These are phyloP conservation scores for Lactuca sativa DNA, from an alignment of 129 eudicot genomes.

Conservation along the genomic window DNA sequence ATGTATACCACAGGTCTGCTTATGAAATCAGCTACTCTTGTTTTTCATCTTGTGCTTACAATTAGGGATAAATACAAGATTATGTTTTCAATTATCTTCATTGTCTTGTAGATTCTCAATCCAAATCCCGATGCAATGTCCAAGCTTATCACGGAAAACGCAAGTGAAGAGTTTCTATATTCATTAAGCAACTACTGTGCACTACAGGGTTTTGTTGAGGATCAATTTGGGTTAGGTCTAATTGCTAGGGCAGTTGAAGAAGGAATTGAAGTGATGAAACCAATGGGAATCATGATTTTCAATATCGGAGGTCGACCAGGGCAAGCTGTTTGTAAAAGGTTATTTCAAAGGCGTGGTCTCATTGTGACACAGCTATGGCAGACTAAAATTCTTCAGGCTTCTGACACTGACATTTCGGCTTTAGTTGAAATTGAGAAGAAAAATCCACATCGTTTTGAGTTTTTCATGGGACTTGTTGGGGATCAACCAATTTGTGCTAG, in stretches of 20 bases:
- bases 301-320: slow-evolving; percentile 99
- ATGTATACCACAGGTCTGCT: slow-evolving; percentile 87
- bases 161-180: slow-evolving; percentile 91
- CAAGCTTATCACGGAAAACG: slow-evolving; percentile 88
- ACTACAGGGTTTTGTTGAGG: slow-evolving; percentile 98
- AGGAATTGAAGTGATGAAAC: slow-evolving; percentile 90
- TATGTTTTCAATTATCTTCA: slow-evolving; percentile 6
- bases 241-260: slow-evolving; percentile 99
- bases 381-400: slow-evolving; percentile 95
- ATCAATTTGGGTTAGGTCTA: slow-evolving; percentile 94
- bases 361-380: slow-evolving; percentile 90
- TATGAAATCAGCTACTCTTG: background rate
- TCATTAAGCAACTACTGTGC: slow-evolving; percentile 94
- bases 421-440: slow-evolving; percentile 94
- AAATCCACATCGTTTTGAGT: slow-evolving; percentile 95
- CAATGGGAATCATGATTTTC: slow-evolving; percentile 93
- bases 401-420: slow-evolving; percentile 95
- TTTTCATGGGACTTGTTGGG: slow-evolving; percentile 97
- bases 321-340: slow-evolving; percentile 89
- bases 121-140: slow-evolving; percentile 99
- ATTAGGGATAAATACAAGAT: background rate
- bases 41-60: background rate
- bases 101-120: slow-evolving; percentile 70
- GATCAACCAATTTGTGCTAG: slow-evolving; percentile 98
- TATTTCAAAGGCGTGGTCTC: slow-evolving; percentile 97